Evolutionary conservation across 2,329 filamentous ascomycete species (phyloP).

Genomic region (Colletotrichum cuscutae): DNA sequence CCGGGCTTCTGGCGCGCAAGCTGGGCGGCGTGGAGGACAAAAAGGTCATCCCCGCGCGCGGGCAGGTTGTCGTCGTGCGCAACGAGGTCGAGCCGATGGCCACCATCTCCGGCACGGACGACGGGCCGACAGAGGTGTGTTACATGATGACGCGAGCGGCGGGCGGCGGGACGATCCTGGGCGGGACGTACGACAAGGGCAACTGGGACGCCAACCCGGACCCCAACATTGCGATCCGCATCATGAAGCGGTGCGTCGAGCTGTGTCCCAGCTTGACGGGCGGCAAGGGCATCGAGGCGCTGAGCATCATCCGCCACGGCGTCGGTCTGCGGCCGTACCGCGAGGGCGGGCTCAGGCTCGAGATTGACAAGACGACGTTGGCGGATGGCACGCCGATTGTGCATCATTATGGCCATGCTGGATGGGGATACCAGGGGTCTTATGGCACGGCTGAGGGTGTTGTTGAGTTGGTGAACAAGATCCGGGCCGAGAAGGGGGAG

Average conservation of each 20-base stretch:
- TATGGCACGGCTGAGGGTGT: slow-evolving; percentile 78
- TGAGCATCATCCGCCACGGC: slow-evolving; percentile 82
- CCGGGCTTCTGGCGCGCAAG: slow-evolving; percentile 71
- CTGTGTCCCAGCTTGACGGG: slow-evolving; percentile 71
- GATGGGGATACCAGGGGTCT: slow-evolving; percentile 78
- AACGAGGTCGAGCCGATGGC: slow-evolving; percentile 81
- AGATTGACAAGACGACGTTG: slow-evolving; percentile 70
- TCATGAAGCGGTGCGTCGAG: slow-evolving; percentile 82
- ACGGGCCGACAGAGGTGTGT: slow-evolving; percentile 75
- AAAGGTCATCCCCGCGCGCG: slow-evolving; percentile 72
- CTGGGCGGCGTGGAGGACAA: slow-evolving; percentile 75
- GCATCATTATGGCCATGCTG: slow-evolving; percentile 83
- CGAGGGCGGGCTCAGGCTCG: slow-evolving; percentile 78
- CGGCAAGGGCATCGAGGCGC: slow-evolving; percentile 75
- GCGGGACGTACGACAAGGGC: slow-evolving; percentile 84
- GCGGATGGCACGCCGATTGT: slow-evolving; percentile 73
- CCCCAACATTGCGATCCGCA: slow-evolving; percentile 80
- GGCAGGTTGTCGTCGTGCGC: slow-evolving; percentile 82
- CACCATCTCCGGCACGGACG: slow-evolving; percentile 76
- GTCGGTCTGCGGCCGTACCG: slow-evolving; percentile 84
- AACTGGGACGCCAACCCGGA: slow-evolving; percentile 85
- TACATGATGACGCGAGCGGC: slow-evolving; percentile 87
- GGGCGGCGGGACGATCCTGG: slow-evolving; percentile 84
- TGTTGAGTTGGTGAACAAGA: slow-evolving; percentile 73
- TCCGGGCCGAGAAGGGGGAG: slow-evolving; percentile 50